phyloP scores from a whole-genome alignment of 768 basidiomycete species.

The Glaciozyma martinii region DNA sequence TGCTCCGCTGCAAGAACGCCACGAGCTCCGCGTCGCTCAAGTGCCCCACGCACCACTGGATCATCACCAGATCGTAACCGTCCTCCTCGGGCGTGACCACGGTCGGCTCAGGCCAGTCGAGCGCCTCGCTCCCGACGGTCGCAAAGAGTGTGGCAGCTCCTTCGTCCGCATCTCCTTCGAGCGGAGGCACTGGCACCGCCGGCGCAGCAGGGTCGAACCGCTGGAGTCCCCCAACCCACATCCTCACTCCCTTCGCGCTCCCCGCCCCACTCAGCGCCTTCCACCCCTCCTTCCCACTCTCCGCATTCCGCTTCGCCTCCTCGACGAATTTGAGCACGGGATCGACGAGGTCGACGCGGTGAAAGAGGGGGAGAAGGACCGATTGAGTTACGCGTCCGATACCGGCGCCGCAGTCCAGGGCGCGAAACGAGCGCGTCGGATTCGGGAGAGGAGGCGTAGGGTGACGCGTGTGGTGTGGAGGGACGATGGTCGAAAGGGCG shows the following conservation, averaged over 20 bases:
- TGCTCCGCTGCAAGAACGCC: constrained; percentile 59
- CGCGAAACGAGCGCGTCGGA: constrained; percentile 46
- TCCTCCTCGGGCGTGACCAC: constrained; percentile 37
- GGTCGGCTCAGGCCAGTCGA: constrained; percentile 36
- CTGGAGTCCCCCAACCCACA: constrained; percentile 72
- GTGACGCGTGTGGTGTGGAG: constrained; percentile 51
- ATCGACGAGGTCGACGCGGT: constrained; percentile 80
- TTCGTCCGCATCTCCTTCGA: constrained; percentile 8
- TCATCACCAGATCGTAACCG: constrained; percentile 78
- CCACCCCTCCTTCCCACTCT: constrained; percentile 35
- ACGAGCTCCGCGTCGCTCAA: constrained; percentile 68
- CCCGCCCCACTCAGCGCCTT: constrained; percentile 5
- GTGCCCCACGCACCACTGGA: constrained; percentile 94
- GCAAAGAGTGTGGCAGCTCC: constrained; percentile 47
- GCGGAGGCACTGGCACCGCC: background rate
- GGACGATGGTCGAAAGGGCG: constrained; percentile 64
- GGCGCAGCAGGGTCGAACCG: constrained; percentile 61
- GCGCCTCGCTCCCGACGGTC: constrained; percentile 56
- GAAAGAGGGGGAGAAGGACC: constrained; percentile 78
- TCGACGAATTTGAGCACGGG: constrained; percentile 70
- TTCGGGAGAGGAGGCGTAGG: constrained; percentile 7
- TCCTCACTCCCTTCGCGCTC: constrained; percentile 57
- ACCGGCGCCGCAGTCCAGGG: constrained; percentile 85
- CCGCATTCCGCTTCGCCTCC: constrained; percentile 47
- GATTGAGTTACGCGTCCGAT: constrained; percentile 84